phyloP scores from a whole-genome alignment of 2,329 filamentous ascomycete genomes.

The Penicillium sp. region DNA sequence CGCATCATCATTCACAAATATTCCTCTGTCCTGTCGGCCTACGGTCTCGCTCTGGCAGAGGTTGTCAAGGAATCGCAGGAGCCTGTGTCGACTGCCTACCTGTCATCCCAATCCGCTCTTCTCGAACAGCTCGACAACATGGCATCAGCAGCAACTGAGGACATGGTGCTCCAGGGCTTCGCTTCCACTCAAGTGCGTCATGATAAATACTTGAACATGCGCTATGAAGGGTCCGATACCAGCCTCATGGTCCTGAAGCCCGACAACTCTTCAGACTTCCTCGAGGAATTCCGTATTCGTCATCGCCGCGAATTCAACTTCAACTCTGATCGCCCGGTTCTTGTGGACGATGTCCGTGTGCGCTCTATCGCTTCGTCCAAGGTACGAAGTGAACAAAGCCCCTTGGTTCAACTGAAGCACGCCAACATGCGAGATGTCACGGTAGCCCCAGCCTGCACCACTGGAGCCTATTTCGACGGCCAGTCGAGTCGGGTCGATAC shows the following conservation, averaged over 20 bases:
- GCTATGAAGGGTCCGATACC: constrained; percentile 52
- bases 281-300: constrained; percentile 74
- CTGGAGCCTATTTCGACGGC: constrained; percentile 39
- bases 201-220: constrained; percentile 47
- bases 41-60: constrained; percentile 88
- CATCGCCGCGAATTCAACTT: constrained; percentile 93
- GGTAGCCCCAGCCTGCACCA: constrained; percentile 52
- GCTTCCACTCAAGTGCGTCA: constrained; percentile 38
- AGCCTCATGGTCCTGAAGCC: constrained; percentile 53
- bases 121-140: constrained; percentile 71
- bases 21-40: constrained; percentile 86
- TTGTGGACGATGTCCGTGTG: constrained; percentile 84
- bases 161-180: constrained; percentile 47
- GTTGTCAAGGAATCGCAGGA: constrained; percentile 83
- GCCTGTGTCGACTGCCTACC: constrained; percentile 54
- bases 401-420: constrained; percentile 63
- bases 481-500: constrained; percentile 31
- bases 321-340: constrained; percentile 76
- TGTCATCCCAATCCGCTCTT: constrained; percentile 45
- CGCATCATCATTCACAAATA: constrained; percentile 87
- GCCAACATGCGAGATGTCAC: constrained; percentile 53
- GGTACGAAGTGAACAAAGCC: constrained; percentile 60
- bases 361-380: constrained; percentile 70
- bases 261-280: constrained; percentile 77
- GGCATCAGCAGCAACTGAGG: constrained; percentile 55